Evolutionary conservation across 1,284 basidiomycete genomes (phyloP).

Genomic region (Marasmius sp.): DNA sequence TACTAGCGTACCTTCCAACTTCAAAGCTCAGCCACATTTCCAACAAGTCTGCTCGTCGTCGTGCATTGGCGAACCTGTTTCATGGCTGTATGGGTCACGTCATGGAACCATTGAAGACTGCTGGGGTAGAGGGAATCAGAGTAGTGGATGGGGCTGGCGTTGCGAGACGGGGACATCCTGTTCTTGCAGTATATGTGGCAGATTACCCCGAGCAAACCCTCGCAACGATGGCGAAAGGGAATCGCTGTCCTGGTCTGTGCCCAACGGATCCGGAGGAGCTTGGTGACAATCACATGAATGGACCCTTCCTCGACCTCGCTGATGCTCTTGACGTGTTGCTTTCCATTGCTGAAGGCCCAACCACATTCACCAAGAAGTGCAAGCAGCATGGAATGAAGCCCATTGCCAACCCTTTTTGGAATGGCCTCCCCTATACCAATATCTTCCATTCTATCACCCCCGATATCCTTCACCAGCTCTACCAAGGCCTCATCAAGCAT

Average conservation of each 20-base stretch:
- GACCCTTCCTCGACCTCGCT: too few species aligned
- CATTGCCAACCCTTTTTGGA: not conserved
- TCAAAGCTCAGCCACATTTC: slow-evolving; percentile 30
- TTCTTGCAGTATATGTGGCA: slow-evolving; percentile 14
- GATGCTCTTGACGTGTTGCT: not conserved
- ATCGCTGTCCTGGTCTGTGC: not conserved
- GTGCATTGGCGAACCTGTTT: slow-evolving; percentile 34
- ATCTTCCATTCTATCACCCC: not conserved
- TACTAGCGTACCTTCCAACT: slow-evolving; percentile 39
- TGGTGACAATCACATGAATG: not conserved
- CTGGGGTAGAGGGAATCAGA: slow-evolving; percentile 21
- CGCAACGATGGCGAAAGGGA: not conserved
- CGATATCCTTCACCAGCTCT: not conserved
- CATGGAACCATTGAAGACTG: slow-evolving; percentile 19
- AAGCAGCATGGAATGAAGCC: not conserved
- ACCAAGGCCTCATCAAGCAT: not conserved
- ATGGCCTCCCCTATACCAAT: not conserved
- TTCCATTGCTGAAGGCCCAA: not conserved
- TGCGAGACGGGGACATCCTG: slow-evolving; percentile 19
- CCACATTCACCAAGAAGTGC: not conserved
- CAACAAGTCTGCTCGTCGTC: slow-evolving; percentile 23
- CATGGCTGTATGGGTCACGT: slow-evolving; percentile 32
- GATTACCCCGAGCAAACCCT: slow-evolving; percentile 12
- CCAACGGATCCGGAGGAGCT: too few species aligned
- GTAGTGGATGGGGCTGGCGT: slow-evolving; percentile 21